These are phyloP conservation scores for Vachellia collinsii DNA, from an alignment of 306 rosid species.

Conservation along the genomic window DNA sequence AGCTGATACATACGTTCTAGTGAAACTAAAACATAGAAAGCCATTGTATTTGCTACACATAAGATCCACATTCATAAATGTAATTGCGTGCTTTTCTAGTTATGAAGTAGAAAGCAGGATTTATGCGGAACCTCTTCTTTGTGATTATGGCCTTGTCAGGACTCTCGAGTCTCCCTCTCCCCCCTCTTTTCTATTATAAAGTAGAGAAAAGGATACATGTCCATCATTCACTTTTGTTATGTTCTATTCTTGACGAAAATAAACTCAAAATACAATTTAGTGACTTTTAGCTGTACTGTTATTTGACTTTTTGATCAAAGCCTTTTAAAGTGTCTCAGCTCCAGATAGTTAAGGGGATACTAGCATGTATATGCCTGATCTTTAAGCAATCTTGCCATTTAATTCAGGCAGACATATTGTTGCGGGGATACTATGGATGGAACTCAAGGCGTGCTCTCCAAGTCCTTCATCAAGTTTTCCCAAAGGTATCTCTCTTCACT, in stretches of 20 bases:
- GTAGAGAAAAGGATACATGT: not conserved
- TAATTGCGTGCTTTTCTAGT: not conserved
- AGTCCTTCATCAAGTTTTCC: slow-evolving; percentile 77
- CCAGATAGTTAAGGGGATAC: not conserved
- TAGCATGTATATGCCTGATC: not conserved
- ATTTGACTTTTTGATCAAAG: not conserved
- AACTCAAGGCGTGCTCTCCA: slow-evolving; percentile 85
- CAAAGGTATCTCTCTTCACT: slow-evolving; percentile 62
- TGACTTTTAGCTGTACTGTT: not conserved
- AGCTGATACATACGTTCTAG: slow-evolving; percentile 9
- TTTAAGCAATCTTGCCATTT: slow-evolving; percentile 21
- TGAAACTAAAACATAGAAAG: slow-evolving; percentile 17
- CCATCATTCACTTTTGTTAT: not conserved
- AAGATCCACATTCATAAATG: slow-evolving; percentile 4
- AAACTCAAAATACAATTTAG: not conserved
- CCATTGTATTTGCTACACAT: not conserved
- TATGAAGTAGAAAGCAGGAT: slow-evolving; percentile 20
- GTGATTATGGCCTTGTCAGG: slow-evolving; percentile 11
- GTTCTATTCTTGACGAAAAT: slow-evolving; percentile 4
- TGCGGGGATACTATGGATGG: slow-evolving; percentile 92
- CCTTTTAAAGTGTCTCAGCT: not conserved
- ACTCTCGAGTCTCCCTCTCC: not conserved
- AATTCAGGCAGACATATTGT: slow-evolving; percentile 79
- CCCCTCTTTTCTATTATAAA: not conserved
- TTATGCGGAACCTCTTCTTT: not conserved